Evolutionary conservation across 805 yeast genomes (phyloP).

Genomic region (Scheffersomyces ergatensis): DNA sequence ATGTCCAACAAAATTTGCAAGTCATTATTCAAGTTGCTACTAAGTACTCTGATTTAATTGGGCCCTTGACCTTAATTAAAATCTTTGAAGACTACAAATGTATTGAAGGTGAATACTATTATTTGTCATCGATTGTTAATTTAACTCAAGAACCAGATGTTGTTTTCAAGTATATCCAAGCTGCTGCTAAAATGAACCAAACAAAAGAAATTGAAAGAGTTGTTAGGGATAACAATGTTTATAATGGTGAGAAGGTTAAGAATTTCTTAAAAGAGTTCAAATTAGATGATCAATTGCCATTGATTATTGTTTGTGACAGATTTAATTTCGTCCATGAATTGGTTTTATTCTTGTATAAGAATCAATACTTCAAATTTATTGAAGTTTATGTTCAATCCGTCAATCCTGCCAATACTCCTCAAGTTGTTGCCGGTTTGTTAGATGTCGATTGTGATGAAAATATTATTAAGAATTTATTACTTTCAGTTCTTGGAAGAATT

Average conservation of each 20-base stretch:
- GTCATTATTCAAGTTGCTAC: slow-evolving; percentile 95
- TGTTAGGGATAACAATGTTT: slow-evolving; percentile 89
- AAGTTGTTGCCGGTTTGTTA: slow-evolving; percentile 91
- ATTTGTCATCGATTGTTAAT: slow-evolving; percentile 89
- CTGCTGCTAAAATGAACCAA: slow-evolving; percentile 90
- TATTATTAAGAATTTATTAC: slow-evolving; percentile 75
- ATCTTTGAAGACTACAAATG: slow-evolving; percentile 92
- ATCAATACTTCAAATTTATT: slow-evolving; percentile 92
- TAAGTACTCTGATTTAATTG: slow-evolving; percentile 90
- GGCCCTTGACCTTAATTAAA: slow-evolving; percentile 79
- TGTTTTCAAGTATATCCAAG: slow-evolving; percentile 91
- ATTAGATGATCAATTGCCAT: slow-evolving; percentile 91
- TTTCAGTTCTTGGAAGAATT: slow-evolving; percentile 89
- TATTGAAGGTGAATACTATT: slow-evolving; percentile 91
- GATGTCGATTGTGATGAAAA: slow-evolving; percentile 97
- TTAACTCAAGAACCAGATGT: slow-evolving; percentile 92
- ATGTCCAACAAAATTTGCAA: slow-evolving; percentile 84
- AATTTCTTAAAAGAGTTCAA: slow-evolving; percentile 93
- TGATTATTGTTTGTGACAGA: slow-evolving; percentile 95
- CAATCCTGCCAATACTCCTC: slow-evolving; percentile 93
- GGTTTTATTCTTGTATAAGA: slow-evolving; percentile 89
- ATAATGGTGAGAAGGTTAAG: slow-evolving; percentile 96
- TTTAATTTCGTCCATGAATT: slow-evolving; percentile 89
- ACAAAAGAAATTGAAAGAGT: slow-evolving; percentile 92
- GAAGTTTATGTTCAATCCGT: slow-evolving; percentile 98